Percentiles rank a stretch among this genome's conserved stretches.
phyloP scores from a whole-genome alignment of 1,284 basidiomycete genomes.

The Tilletia horrida region DNA sequence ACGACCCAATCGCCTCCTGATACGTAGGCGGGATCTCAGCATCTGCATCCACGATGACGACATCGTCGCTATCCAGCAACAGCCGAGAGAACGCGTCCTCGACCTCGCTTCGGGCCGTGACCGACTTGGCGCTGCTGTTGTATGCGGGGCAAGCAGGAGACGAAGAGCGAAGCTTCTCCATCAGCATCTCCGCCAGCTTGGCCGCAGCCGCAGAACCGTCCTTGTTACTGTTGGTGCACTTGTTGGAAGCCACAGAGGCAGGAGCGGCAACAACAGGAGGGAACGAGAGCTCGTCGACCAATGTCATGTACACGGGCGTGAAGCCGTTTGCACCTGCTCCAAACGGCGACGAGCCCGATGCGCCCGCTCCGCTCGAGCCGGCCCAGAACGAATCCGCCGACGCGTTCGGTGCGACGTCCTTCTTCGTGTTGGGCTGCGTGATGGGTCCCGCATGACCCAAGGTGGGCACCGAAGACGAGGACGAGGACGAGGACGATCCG shows the following conservation, averaged over 20 bases:
- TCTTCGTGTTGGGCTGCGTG: conserved; percentile 38
- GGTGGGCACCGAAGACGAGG: not conserved
- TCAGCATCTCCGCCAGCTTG: conserved; percentile 4
- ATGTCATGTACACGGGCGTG: conserved; percentile 10
- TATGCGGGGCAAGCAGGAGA: not conserved
- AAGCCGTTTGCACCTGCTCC: conserved; percentile 3
- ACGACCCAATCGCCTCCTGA: not conserved
- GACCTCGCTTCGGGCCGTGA: conserved; percentile 6
- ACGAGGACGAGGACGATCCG: not conserved
- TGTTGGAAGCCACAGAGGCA: not conserved
- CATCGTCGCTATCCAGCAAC: not conserved
- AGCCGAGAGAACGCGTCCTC: conserved; percentile 8
- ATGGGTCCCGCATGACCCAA: conserved; percentile 16
- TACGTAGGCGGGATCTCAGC: not conserved
- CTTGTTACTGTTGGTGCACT: not conserved
- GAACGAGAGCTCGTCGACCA: not conserved
- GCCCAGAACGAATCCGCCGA: conserved; percentile 16
- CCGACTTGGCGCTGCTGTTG: not conserved
- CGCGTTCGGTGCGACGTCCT: conserved; percentile 30
- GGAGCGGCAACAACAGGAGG: not conserved
- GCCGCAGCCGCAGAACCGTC: not conserved
- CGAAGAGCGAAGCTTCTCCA: not conserved
- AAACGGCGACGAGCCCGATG: conserved; percentile 2
- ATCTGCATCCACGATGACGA: not conserved
- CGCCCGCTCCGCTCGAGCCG: not conserved